Evolutionary conservation across 2,329 filamentous ascomycete species (phyloP), one percentile per base, ranked within the genome.

Genomic region (Fusarium beomiforme): DNA sequence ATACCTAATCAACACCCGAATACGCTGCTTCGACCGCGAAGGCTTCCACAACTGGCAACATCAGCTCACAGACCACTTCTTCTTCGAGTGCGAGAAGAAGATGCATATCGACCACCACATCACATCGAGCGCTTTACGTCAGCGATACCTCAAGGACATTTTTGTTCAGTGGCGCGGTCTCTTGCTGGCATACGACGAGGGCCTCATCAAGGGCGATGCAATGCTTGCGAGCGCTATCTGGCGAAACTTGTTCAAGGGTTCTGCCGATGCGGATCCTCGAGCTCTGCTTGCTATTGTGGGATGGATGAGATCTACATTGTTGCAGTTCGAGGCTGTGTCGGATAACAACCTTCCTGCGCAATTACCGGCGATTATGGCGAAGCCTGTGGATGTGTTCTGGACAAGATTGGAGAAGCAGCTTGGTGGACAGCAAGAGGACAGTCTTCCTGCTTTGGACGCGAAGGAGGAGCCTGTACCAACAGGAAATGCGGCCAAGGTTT

Each of bases 31-130:
- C 75, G 91, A 93, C 24, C 84, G 86, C 58, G 88, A 91, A 24
- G 86, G 88, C 73, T 90, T 92, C 73, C 87, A 89, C 67, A 88
- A 89, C 62, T 97, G 94, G 90, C 93, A 97, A 81, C 92, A 94
- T 77, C 93, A 97, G 83, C 87, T 99, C 70, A 89, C 96, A 49
- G 95, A 99, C 83, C 94, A 98, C 81, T 98, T 97, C 86, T 98
- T 95, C 85, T 93, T 93, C 84, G 91, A 93, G 76, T 93, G 92
- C 76, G 93, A 97, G 84, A 91, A 92, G 80, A 89, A 90, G 77
- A 95, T 97, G 89, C 92, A 93, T 68, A 85, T 92, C 69, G 89
- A 91, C 79, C 95, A 97, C 85, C 91, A 91, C 73, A 86, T 91
- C 81, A 82, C 83, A 33, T 88, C 88, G 64, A 84, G 86, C 58